Evolutionary conservation across 192 early-diverging fungal genomes (phyloP).

Genomic region (Coemansia sp.): DNA sequence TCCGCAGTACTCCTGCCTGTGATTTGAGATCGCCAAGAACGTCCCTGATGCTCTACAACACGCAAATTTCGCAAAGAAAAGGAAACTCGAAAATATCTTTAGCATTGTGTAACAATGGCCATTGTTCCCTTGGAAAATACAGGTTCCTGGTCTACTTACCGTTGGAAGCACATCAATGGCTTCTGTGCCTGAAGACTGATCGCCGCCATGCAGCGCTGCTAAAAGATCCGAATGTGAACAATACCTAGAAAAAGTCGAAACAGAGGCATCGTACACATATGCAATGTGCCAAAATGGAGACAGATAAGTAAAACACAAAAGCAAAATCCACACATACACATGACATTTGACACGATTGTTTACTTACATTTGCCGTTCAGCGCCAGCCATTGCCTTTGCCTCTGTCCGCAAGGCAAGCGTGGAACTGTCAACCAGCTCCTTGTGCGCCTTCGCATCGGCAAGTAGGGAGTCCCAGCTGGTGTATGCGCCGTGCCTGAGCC

Average conservation of each 20-base stretch:
- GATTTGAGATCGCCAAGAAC: no score
- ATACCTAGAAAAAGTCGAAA: constrained; percentile 26
- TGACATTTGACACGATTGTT: background rate
- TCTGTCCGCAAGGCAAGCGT: constrained; percentile 4
- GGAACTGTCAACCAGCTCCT: background rate
- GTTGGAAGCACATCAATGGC: constrained; percentile 26
- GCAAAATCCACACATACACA: background rate
- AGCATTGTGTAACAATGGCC: no score
- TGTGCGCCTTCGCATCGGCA: constrained; percentile 25
- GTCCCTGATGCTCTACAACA: no score
- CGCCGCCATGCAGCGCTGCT: constrained; percentile 42
- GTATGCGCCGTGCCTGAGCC: constrained; percentile 31
- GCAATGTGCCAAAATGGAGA: background rate
- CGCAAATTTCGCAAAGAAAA: no score
- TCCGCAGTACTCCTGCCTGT: no score
- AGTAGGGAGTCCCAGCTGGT: constrained; percentile 38
- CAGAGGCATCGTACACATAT: background rate
- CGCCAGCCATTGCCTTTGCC: constrained; percentile 10
- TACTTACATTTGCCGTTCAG: constrained; percentile 43
- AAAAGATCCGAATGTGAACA: constrained; percentile 23
- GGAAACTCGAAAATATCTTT: no score
- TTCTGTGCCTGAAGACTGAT: constrained; percentile 31
- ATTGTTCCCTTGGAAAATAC: background rate
- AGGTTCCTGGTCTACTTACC: constrained; percentile 23
- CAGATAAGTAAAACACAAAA: background rate